Percentiles rank a stretch among this genome's conserved stretches.
phyloP scores from a whole-genome alignment of 441 rosid genomes.

The Mallotus repandus region DNA sequence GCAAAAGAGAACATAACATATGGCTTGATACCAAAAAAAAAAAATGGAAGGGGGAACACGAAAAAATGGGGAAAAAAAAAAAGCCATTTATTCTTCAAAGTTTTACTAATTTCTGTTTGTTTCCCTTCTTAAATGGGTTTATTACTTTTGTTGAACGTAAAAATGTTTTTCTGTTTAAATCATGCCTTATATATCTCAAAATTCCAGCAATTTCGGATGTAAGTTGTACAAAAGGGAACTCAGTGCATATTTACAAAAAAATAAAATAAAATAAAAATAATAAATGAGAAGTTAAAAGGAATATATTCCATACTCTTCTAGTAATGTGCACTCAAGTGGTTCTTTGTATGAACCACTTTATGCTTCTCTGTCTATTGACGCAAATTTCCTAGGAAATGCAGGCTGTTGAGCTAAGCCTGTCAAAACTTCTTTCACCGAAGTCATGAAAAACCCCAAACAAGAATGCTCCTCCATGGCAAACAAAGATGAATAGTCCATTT shows the following conservation, averaged over 20 bases:
- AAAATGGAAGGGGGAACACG: background rate
- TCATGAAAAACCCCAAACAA: conserved; percentile 2
- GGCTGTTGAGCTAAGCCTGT: background rate
- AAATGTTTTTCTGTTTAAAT: background rate
- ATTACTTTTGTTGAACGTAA: background rate
- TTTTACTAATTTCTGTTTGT: background rate
- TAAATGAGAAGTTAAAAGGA: background rate
- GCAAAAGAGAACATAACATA: background rate
- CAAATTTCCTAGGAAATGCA: background rate
- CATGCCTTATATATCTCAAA: background rate
- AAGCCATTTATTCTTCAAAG: background rate
- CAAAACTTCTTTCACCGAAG: background rate
- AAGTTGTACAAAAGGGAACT: background rate
- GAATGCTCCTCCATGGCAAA: conserved; percentile 1
- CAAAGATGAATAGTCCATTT: background rate
- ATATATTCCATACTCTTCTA: background rate
- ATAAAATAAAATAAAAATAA: background rate
- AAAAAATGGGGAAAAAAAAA: background rate
- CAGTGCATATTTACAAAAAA: background rate
- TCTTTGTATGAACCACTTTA: background rate
- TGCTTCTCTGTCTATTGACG: background rate
- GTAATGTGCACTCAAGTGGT: background rate
- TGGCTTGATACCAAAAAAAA: background rate
- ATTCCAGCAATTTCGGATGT: background rate
- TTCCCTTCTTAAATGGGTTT: background rate